A percentile compares a stretch with the other conserved stretches of the same genome.
phyloP scores from a whole-genome alignment of 305 asterid species.

The Solanum hybrid region DNA sequence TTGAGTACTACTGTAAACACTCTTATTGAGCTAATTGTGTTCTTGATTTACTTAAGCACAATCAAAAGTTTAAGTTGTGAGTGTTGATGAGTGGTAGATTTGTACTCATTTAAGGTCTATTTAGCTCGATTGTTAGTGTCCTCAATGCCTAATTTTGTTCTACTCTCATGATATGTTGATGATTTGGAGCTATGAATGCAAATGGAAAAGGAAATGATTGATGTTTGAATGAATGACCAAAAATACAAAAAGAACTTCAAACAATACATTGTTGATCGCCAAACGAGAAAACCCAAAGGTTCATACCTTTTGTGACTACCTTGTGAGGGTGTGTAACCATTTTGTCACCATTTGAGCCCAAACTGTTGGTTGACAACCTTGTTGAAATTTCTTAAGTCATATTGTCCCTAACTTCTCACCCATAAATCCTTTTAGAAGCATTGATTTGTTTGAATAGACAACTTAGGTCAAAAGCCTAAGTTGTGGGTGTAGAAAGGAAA shows the following conservation, averaged over 20 bases:
- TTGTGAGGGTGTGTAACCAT: not conserved
- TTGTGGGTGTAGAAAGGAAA: not conserved
- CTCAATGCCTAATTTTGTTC: not conserved
- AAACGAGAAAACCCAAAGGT: not conserved
- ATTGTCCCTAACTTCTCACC: not conserved
- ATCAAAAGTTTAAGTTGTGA: not conserved
- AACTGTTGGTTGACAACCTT: not conserved
- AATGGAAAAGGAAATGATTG: not conserved
- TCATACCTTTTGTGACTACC: not conserved
- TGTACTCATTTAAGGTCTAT: too few species aligned
- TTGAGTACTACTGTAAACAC: too few species aligned
- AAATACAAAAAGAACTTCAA: not conserved
- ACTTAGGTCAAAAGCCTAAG: not conserved
- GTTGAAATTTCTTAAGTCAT: not conserved
- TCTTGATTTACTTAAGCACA: not conserved
- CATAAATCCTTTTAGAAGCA: not conserved
- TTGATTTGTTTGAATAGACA: not conserved
- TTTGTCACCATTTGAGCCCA: not conserved
- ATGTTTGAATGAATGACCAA: not conserved
- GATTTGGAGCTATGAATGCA: not conserved
- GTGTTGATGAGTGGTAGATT: not conserved
- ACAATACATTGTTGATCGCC: not conserved
- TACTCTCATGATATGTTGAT: not conserved
- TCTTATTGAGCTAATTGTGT: too few species aligned
- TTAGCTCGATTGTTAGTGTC: not conserved